Evolutionary conservation across 2,329 filamentous ascomycete genomes (phyloP), one percentile per base, ranked within the genome.

Genomic region (Sporothrix globosa): DNA sequence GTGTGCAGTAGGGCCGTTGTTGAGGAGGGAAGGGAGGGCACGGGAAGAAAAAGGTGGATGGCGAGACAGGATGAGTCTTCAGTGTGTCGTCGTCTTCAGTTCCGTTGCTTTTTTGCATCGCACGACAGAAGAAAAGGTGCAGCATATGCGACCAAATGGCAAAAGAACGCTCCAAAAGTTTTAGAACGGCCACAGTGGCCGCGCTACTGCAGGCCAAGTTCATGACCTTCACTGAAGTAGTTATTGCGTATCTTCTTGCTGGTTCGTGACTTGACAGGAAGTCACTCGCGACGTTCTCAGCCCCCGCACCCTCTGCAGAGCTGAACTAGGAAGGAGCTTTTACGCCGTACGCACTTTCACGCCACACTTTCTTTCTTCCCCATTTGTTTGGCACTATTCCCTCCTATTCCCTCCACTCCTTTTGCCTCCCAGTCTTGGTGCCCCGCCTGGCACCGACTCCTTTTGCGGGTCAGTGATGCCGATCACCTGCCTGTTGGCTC

Each of bases 121-220:
- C 10, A 11, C n/a, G n/a, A n/a, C n/a, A n/a, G n/a, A n/a, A n/a
- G 44, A 21, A 30, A 3, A 30, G 27, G 54, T 14, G n/a, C 21
- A 24, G 10, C 56, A 44, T n/a, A 61, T 61, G 56, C 34, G 56
- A 61, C 56, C 56, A 61, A 13, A 17, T 9, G 24, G 30, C 24
- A 13, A 30, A 46, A 2, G 13, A n/a, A n/a, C 34, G 11, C 39
- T 34, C n/a, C 56, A 13, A 19, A 21, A 14, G 27, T 61, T 46
- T 61, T 41, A 19, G n/a, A 13, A 27, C n/a, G 54, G 30, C 39
- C 13, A 4, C 24, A 11, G 24, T 39, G 58, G 39, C 58, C 39
- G 11, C 63, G 63, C 63, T 67, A 67, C 63, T 67, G 63, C 63
- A 67, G 63, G 63, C 63, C 63, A 24, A 39, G 19, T 67, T 52